phyloP scores from a whole-genome alignment of 2,329 filamentous ascomycete genomes.

The Aspergillus novofumigatus region DNA sequence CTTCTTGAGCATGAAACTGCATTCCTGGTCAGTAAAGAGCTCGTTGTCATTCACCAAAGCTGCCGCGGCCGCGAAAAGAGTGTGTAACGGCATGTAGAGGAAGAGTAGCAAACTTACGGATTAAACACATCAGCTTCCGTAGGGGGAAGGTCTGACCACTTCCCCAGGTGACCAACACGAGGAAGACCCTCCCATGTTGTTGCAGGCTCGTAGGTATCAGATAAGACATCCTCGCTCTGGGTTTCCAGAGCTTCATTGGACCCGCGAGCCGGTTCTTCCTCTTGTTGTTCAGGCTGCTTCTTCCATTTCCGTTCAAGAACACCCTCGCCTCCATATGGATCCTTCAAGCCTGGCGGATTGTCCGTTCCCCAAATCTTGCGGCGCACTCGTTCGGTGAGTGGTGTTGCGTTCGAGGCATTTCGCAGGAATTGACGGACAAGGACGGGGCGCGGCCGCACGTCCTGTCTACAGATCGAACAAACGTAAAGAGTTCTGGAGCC shows the following conservation, averaged over 20 bases:
- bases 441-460: slow-evolving; percentile 29
- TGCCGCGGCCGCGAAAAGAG: background rate
- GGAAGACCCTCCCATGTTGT: slow-evolving; percentile 51
- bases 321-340: slow-evolving; percentile 45
- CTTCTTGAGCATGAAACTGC: slow-evolving; percentile 35
- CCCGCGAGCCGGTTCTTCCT: slow-evolving; percentile 10
- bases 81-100: background rate
- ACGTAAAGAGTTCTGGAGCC: slow-evolving; percentile 30
- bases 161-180: slow-evolving; percentile 49
- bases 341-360: slow-evolving; percentile 44
- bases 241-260: slow-evolving; percentile 10
- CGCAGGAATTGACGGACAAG: slow-evolving; percentile 32
- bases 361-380: slow-evolving; percentile 49
- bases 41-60: background rate
- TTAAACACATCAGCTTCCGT: slow-evolving; percentile 36
- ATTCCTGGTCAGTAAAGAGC: background rate
- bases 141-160: slow-evolving; percentile 36
- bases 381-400: slow-evolving; percentile 45
- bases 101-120: slow-evolving; percentile 33
- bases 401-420: slow-evolving; percentile 31
- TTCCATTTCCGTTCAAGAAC: slow-evolving; percentile 26
- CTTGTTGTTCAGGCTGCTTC: slow-evolving; percentile 12
- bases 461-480: slow-evolving; percentile 39
- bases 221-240: slow-evolving; percentile 8
- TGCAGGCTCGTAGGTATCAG: slow-evolving; percentile 43